Evolutionary conservation across 176 grass and related monocot genomes (phyloP), one percentile per base, ranked within the genome.

Genomic region (Zizania latifolia): DNA sequence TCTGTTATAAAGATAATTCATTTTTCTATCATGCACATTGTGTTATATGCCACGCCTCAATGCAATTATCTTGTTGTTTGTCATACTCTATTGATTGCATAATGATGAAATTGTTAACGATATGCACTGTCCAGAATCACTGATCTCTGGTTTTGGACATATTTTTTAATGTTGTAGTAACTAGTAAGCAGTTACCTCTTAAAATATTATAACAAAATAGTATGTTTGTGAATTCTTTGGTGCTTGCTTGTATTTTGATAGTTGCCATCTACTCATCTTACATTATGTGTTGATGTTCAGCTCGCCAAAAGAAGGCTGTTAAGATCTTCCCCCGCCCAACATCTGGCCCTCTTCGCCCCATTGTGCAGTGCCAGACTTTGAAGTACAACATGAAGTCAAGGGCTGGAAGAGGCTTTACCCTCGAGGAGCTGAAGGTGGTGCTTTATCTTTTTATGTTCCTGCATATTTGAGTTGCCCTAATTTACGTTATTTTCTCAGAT

Each of bases 361-460:
- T 92, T 22, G 93, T 96, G 24, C 93, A 92, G 45, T 97, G 93
- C 48, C 93, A 92, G 66, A 88, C 89, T 3, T 81, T 83, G 28
- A 97, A 92, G 74, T 97, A 97, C 72, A 97, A 97, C 76, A 97
- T 97, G 93, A 97, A 97, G 72, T 92, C 93, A 9, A 89, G n/a
- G n/a, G n/a, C n/a, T n/a, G n/a, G n/a, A n/a, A n/a, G n/a, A n/a
- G n/a, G n/a, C n/a, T n/a, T n/a, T n/a, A n/a, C n/a, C n/a, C n/a
- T n/a, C n/a, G n/a, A n/a, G n/a, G n/a, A n/a, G n/a, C n/a, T n/a
- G n/a, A 90, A 71, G 93, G 89, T 48, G 93, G 93, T 2, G 93
- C 19, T 97, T 97, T 74, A 84, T 82, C 24, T 90, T 92, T 62
- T 79, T 15, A 39, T 39, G 8, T 16, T 22, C 2, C 24, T 32